Conservation (phyloP, 441 rosid genomes). For the Adansonia grandidieri region DNA sequence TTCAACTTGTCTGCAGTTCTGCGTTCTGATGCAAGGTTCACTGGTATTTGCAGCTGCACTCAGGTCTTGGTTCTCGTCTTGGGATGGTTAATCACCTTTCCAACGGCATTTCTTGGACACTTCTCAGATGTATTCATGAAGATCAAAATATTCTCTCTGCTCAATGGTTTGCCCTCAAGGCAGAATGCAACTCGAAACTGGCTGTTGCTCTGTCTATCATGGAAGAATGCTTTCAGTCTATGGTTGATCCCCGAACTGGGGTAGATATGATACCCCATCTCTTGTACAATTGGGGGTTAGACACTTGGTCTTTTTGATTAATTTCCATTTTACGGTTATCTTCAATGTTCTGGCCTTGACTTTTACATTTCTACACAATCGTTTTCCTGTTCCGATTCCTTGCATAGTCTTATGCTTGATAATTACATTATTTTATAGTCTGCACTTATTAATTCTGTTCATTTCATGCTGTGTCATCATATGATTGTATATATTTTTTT, state of each 20-base stretch:
- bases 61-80: slow-evolving; percentile 77
- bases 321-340: neutral
- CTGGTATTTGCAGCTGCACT: slow-evolving; percentile 59
- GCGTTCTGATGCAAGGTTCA: slow-evolving; percentile 27
- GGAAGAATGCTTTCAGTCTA: slow-evolving; percentile 96
- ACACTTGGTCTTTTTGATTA: slow-evolving; percentile 20
- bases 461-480: neutral
- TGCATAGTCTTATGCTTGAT: neutral
- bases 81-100: slow-evolving; percentile 59
- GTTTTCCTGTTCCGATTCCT: neutral
- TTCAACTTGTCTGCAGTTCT: neutral
- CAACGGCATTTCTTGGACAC: slow-evolving; percentile 80
- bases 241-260: slow-evolving; percentile 97
- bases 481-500: neutral
- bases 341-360: slow-evolving; percentile 21
- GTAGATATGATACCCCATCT: slow-evolving; percentile 93
- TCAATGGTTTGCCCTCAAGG: slow-evolving; percentile 75
- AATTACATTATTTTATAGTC: neutral
- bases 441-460: neutral
- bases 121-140: slow-evolving; percentile 85
- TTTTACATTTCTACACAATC: neutral
- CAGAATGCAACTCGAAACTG: slow-evolving; percentile 93
- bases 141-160: slow-evolving; percentile 83
- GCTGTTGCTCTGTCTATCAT: slow-evolving; percentile 88
- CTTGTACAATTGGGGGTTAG: slow-evolving; percentile 91